Evolutionary conservation across 306 rosid genomes (phyloP), one percentile per base, ranked within the genome.

Genomic region (Castanea sativa): DNA sequence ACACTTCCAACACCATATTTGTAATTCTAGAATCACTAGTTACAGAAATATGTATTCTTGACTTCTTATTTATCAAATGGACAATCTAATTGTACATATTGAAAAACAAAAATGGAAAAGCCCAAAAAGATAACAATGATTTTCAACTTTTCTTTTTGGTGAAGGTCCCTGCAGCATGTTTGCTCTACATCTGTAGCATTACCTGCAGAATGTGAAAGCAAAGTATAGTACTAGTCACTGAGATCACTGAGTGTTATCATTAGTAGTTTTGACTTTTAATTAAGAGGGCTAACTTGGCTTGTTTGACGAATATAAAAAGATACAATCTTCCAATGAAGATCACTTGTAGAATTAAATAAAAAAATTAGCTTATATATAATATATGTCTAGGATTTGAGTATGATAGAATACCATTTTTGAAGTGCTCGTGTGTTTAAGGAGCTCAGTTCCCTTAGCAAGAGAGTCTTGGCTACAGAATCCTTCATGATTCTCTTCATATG

Each of bases 151-250:
- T 95, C 94, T 92, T 92, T 73, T 95, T 95, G 79, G 99, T 92
- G 53, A 95, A 83, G 57, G 97, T 89, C 84, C 97, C 96, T 57
- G 86, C 99, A 58, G 88, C 97, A 43, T 87, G 97, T 76, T 52
- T 95, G 91, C 99, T 95, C 82, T 92, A 92, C 99, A 95, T 95
- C 85, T 92, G 92, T 65, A 95, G 87, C 92, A 87, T 92, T 84
- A 95, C 97, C 96, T 92, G 82, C 56, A 75, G 68, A 78, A 76
- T 60, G 63, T 68, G 25, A 25, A 74, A 74, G 38, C 74, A 45
- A 52, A 35, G 27, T 7, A 35, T 16, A 9, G 43, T 35, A 30
- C 51, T 23, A 19, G 16, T 35, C 38, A n/a, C 18, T 35, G 18
- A 19, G 25, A 38, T 11, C 43, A 38, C 43, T 38, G 43, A 0